Conservation (phyloP, 2,329 filamentous ascomycete genomes). For the Exserohilum rostratum region DNA sequence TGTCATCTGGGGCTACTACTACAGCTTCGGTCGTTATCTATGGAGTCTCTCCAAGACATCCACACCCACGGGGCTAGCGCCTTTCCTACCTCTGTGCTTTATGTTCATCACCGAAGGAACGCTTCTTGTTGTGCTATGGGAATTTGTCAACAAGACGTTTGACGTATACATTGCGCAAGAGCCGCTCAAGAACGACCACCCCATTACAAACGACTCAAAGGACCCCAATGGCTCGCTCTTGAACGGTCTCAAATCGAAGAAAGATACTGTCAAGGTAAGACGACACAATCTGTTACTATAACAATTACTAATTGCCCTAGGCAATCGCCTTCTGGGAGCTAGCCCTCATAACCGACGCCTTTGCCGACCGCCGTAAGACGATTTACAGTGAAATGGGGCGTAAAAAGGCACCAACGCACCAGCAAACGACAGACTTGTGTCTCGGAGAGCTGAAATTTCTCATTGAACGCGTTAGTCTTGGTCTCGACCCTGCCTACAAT, state of each 20-base stretch:
- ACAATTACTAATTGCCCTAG: slow-evolving; percentile 46
- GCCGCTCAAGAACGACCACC: slow-evolving; percentile 82
- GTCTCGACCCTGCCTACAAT: slow-evolving; percentile 38
- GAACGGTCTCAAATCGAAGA: slow-evolving; percentile 82
- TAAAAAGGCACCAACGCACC: slow-evolving; percentile 78
- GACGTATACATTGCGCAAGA: slow-evolving; percentile 79
- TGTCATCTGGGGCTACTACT: slow-evolving; percentile 58
- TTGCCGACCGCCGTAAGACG: slow-evolving; percentile 74
- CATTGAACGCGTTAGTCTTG: slow-evolving; percentile 67
- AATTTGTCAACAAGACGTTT: slow-evolving; percentile 77
- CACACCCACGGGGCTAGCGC: slow-evolving; percentile 63
- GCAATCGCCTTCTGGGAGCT: slow-evolving; percentile 93
- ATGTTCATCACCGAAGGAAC: slow-evolving; percentile 61
- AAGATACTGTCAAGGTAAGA: slow-evolving; percentile 72
- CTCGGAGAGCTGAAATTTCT: slow-evolving; percentile 72
- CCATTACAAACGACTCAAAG: slow-evolving; percentile 82
- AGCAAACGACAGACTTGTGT: slow-evolving; percentile 74
- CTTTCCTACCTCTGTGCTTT: slow-evolving; percentile 62
- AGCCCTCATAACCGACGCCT: slow-evolving; percentile 76
- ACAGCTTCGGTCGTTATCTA: slow-evolving; percentile 73
- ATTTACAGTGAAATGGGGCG: slow-evolving; percentile 90
- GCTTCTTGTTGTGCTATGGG: slow-evolving; percentile 75
- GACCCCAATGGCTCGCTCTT: slow-evolving; percentile 91
- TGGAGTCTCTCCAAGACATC: slow-evolving; percentile 75
- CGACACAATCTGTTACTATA: background rate